Conservation (phyloP, 1,284 basidiomycete genomes). For the Tylopilus sp. region DNA sequence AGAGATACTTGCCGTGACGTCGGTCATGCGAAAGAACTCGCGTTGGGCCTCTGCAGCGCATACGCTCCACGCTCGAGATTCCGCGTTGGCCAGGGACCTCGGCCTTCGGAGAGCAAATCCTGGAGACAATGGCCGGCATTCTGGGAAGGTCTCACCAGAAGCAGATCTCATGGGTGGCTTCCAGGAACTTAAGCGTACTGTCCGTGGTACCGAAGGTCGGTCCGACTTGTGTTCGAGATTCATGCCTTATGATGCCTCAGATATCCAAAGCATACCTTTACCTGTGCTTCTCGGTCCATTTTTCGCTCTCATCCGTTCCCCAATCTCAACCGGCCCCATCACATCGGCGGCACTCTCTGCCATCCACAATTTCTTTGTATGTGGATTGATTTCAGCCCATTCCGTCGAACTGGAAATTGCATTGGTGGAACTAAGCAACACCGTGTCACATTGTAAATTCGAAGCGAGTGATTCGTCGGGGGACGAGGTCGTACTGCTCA, state of each 20-base stretch:
- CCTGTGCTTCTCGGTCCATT: slow-evolving; percentile 79
- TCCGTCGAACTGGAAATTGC: slow-evolving; percentile 57
- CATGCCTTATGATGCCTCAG: slow-evolving; percentile 38
- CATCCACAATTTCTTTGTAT: slow-evolving; percentile 83
- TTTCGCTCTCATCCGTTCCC: slow-evolving; percentile 89
- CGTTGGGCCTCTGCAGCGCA: slow-evolving; percentile 79
- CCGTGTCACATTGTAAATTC: slow-evolving; percentile 95
- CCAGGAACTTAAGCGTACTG: slow-evolving; percentile 75
- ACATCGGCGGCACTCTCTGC: slow-evolving; percentile 87
- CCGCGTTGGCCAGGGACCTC: slow-evolving; percentile 66
- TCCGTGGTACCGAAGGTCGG: slow-evolving; percentile 74
- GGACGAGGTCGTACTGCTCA: slow-evolving; percentile 93
- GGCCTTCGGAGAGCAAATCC: slow-evolving; percentile 62
- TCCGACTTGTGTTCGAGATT: slow-evolving; percentile 12
- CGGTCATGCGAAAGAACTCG: slow-evolving; percentile 96
- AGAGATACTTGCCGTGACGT: slow-evolving; percentile 90
- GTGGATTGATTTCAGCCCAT: slow-evolving; percentile 62
- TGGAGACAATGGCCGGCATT: slow-evolving; percentile 37
- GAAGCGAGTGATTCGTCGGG: slow-evolving; percentile 94
- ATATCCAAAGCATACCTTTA: slow-evolving; percentile 54
- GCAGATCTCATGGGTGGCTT: slow-evolving; percentile 88
- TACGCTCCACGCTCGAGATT: slow-evolving; percentile 56
- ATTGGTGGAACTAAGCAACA: slow-evolving; percentile 82
- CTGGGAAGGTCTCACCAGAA: slow-evolving; percentile 55
- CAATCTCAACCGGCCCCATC: slow-evolving; percentile 90